A percentile compares a stretch with the other conserved stretches of the same genome.
These are phyloP conservation scores for Tuber borchii DNA, from an alignment of 495 filamentous ascomycete genomes.

Conservation along the genomic window DNA sequence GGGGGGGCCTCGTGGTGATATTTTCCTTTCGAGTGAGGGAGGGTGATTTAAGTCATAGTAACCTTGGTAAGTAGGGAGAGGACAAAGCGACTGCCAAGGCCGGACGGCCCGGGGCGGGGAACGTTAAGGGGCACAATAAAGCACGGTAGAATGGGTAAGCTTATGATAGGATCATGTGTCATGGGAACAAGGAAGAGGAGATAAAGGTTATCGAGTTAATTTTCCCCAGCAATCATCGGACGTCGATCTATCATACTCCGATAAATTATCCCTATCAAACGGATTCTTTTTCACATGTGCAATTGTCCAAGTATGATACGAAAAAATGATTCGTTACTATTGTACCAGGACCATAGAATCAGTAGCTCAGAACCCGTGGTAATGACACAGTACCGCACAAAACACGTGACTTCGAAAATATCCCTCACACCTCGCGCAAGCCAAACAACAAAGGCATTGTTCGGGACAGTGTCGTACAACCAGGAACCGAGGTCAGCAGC, in stretches of 20 bases:
- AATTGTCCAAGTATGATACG: neutral
- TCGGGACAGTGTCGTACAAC: neutral
- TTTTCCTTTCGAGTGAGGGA: neutral
- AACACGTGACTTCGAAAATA: neutral
- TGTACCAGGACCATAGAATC: neutral
- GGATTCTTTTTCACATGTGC: neutral
- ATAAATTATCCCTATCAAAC: neutral
- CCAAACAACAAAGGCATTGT: neutral
- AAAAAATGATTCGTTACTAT: neutral
- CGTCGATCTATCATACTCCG: neutral
- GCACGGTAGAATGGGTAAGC: neutral
- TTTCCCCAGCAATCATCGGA: neutral
- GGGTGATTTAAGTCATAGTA: neutral
- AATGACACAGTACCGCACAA: neutral
- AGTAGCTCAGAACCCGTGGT: neutral
- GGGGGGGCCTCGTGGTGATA: neutral
- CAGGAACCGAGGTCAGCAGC: neutral
- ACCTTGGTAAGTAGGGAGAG: neutral
- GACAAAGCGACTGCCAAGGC: neutral
- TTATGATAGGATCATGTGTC: neutral
- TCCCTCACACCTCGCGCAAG: neutral
- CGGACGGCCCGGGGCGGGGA: neutral
- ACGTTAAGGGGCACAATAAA: neutral
- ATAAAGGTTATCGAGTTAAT: neutral
- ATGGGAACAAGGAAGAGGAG: too few species aligned